These are phyloP conservation scores for Apiotrichum mycotoxinovorans DNA, from an alignment of 1,284 basidiomycete species.

Conservation along the genomic window DNA sequence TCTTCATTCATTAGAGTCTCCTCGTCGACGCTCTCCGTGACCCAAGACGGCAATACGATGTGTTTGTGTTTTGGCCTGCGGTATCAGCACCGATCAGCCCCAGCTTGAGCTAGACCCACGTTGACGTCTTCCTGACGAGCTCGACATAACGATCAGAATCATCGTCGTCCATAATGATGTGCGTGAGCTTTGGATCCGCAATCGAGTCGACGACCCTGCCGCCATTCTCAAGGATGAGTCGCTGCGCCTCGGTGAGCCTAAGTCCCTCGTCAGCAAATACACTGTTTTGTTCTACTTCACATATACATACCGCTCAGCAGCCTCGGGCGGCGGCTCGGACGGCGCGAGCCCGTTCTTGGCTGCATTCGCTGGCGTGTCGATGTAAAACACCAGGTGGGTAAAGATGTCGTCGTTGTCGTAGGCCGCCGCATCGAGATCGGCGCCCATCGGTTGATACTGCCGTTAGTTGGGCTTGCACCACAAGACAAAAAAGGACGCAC, in stretches of 20 bases:
- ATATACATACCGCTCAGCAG: constrained; percentile 55
- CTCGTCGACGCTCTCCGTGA: constrained; percentile 73
- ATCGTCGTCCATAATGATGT: constrained; percentile 66
- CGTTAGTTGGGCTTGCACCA: too few relatives aligned
- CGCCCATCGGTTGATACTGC: constrained; percentile 59
- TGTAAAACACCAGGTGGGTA: constrained; percentile 77
- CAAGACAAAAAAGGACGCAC: constrained; percentile 24
- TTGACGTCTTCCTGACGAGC: constrained; percentile 65
- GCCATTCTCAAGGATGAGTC: constrained; percentile 63
- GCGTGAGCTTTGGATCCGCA: constrained; percentile 72
- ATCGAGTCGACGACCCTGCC: constrained; percentile 63
- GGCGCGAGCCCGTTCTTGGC: constrained; percentile 59
- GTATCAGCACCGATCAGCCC: background rate
- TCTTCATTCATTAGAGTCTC: constrained; percentile 73
- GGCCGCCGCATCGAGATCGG: constrained; percentile 60
- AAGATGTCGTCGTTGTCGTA: constrained; percentile 70
- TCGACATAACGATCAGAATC: constrained; percentile 58
- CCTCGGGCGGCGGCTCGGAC: constrained; percentile 51
- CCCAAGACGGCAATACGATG: constrained; percentile 70
- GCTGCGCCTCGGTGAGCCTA: constrained; percentile 60
- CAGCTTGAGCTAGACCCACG: constrained; percentile 52
- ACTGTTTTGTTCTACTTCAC: too few relatives aligned
- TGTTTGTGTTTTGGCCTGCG: constrained; percentile 71
- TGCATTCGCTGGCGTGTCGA: constrained; percentile 75
- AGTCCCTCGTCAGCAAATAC: background rate